Base-by-base conservation (phyloP, 108 stramenopile species). In the Pseudonitzschia pungens region DNA sequence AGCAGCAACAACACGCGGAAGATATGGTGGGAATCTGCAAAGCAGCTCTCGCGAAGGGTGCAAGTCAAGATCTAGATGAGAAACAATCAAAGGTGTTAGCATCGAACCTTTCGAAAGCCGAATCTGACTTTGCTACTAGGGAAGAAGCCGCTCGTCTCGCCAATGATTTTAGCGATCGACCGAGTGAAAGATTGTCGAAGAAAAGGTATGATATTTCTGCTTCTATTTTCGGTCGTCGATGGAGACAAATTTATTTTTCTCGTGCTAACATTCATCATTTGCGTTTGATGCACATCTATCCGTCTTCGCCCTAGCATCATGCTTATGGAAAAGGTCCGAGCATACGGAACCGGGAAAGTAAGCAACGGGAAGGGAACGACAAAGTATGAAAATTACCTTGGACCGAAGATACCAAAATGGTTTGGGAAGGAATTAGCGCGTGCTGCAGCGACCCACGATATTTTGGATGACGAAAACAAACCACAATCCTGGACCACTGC, bases 341-440 rank as follows among this genome's bases (percentile, higher is more conserved):
- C 53, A 41, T 71, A 59, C 69, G 53, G 27, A 44, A 54, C 50
- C 11, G 75, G 43, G 28, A 24, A 29, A n/a, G 44, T 45, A 42
- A 32, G 60, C 14, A 48, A 4, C 1, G 27, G 69, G 4, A 48
- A 68, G 26, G 69, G 59, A 32, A 56, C 31, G 66, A 73, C 68
- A 16, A 73, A 70, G 31, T 70, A 63, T 14, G 90, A 90, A 64
- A 83, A 83, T 65, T 88, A 85, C 15, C 81, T 95, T 4, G 91
- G 91, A 14, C 76, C 85, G 11, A 91, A 89, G 60, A 77, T 89
- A 16, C 44, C 86, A 4, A 65, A 60, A 18, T 95, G 91, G 91
- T 72, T 89, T 60, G 36, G 69, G 18, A 87, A 87, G 33, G 86
- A 94, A 68, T 63, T 86, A 18, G 41, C 50, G 21, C 41, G 33